A percentile compares a stretch with the other conserved stretches of the same genome.
phyloP scores from a whole-genome alignment of 2,329 filamentous ascomycete genomes.

The Colletotrichum paranaense region DNA sequence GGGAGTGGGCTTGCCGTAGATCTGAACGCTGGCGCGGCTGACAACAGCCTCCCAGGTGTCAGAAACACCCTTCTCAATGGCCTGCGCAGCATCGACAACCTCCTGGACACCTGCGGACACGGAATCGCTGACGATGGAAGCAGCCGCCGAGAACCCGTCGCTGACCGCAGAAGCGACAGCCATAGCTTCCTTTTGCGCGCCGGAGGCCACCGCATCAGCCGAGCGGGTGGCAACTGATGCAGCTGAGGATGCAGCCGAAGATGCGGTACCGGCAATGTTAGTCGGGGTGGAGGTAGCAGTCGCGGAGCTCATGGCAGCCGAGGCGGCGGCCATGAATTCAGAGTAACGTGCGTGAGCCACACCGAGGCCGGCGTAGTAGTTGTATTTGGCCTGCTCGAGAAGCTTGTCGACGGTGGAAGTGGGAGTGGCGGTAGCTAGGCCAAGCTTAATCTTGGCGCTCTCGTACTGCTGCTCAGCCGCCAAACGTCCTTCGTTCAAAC shows the following conservation, averaged over 20 bases:
- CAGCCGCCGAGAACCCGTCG: slow-evolving; percentile 52
- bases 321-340: slow-evolving; percentile 78
- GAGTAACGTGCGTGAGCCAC: slow-evolving; percentile 83
- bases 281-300: slow-evolving; percentile 71
- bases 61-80: slow-evolving; percentile 50
- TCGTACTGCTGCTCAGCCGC: slow-evolving; percentile 79
- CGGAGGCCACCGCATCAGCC: slow-evolving; percentile 56
- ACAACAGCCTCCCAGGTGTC: slow-evolving; percentile 59
- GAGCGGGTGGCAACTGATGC: slow-evolving; percentile 61
- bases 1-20: slow-evolving; percentile 75
- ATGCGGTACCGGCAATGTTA: slow-evolving; percentile 60
- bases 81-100: slow-evolving; percentile 58
- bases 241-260: slow-evolving; percentile 55
- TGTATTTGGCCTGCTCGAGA: slow-evolving; percentile 70
- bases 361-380: slow-evolving; percentile 83
- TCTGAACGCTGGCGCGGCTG: slow-evolving; percentile 72
- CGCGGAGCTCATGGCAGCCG: slow-evolving; percentile 71
- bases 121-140: slow-evolving; percentile 50
- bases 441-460: slow-evolving; percentile 73
- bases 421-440: slow-evolving; percentile 69
- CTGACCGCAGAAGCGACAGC: slow-evolving; percentile 59
- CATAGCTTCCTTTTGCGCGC: slow-evolving; percentile 61
- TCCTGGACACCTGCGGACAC: slow-evolving; percentile 41
- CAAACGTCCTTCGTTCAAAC: slow-evolving; percentile 76
- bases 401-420: slow-evolving; percentile 66